Percentiles rank a stretch among this genome's conserved stretches.
These are phyloP conservation scores for Populus hybrid DNA, from an alignment of 441 rosid genomes.

Conservation along the genomic window DNA sequence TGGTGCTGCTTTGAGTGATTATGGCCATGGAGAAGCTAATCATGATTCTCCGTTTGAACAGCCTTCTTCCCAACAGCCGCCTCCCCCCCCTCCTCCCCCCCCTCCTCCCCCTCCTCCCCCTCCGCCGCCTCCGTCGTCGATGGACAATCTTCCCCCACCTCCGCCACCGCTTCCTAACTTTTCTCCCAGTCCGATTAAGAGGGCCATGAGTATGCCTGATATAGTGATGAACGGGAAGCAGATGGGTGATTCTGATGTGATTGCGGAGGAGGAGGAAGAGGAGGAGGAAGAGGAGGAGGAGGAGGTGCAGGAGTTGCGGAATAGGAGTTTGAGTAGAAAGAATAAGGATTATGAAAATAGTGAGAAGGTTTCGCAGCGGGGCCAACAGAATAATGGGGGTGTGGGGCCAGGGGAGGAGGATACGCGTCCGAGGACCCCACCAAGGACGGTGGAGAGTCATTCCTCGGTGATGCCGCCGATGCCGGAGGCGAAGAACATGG, in stretches of 20 bases:
- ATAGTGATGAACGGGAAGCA: conserved; percentile 35
- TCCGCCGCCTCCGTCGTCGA: conserved; percentile 38
- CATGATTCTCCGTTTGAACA: conserved; percentile 27
- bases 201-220: conserved; percentile 74
- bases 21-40: conserved; percentile 69
- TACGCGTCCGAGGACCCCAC: conserved; percentile 33
- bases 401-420: conserved; percentile 21
- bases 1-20: conserved; percentile 90
- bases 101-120: conserved; percentile 49
- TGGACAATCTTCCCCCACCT: conserved; percentile 36
- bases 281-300: conserved; percentile 12
- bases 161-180: conserved; percentile 48
- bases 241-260: conserved; percentile 30
- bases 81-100: conserved; percentile 35
- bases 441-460: conserved; percentile 35
- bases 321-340: conserved; percentile 1
- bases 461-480: conserved; percentile 39
- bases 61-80: background rate
- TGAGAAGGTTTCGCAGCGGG: conserved; percentile 14
- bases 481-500: conserved; percentile 46
- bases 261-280: conserved; percentile 38
- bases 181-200: conserved; percentile 45
- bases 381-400: conserved; percentile 15
- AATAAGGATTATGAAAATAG: conserved; percentile 14
- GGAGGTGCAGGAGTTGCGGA: conserved; percentile 38